phyloP scores from a whole-genome alignment of 139 green algal genomes.

The Edaphochlamys debaryana region DNA sequence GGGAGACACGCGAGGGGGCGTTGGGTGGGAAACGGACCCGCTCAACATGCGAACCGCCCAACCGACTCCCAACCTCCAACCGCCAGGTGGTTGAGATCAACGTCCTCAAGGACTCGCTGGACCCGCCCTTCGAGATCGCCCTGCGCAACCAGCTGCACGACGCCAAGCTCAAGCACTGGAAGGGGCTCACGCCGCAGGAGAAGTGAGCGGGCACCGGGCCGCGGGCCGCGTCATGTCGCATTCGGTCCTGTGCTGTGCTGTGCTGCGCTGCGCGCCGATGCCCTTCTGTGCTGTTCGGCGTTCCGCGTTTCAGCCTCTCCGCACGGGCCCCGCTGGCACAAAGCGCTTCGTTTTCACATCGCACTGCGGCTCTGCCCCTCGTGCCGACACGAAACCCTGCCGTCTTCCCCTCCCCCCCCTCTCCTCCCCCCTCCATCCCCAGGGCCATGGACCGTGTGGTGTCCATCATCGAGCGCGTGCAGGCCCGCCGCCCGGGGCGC shows the following conservation, averaged over 20 bases:
- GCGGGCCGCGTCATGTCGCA: no score
- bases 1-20: no score
- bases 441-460: slow-evolving; percentile 54
- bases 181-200: slow-evolving; percentile 42
- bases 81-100: slow-evolving; percentile 23
- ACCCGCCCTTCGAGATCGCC: slow-evolving; percentile 50
- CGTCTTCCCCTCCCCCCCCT: neutral
- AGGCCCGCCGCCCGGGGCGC: slow-evolving; percentile 17
- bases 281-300: no score
- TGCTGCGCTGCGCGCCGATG: no score
- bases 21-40: no score
- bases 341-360: no score
- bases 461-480: slow-evolving; percentile 49
- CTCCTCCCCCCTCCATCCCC: neutral
- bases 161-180: slow-evolving; percentile 63
- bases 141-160: slow-evolving; percentile 55
- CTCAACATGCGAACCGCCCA: neutral
- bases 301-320: no score
- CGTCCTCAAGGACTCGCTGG: slow-evolving; percentile 51
- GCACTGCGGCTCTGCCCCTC: no score
- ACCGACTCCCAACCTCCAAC: neutral
- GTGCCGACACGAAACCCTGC: neutral
- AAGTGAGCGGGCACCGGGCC: slow-evolving; percentile 50
- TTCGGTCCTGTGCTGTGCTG: no score
- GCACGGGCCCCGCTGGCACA: no score